Base-by-base conservation (phyloP, 768 basidiomycete genomes). In the Dioszegia aurantiaca region DNA sequence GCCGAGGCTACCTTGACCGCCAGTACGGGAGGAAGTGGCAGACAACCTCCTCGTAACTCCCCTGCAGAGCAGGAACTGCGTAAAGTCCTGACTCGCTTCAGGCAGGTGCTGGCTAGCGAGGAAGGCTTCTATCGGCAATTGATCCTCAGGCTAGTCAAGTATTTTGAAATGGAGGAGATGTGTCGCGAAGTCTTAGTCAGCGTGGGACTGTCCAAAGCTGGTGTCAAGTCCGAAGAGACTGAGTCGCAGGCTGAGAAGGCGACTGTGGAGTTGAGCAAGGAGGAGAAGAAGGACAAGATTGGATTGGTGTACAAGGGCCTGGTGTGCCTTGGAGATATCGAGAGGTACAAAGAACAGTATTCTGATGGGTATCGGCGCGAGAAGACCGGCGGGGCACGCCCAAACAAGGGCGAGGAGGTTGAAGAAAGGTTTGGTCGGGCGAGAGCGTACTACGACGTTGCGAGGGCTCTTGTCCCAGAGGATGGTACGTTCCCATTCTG, bases 301-400 rank as follows among this genome's bases (percentile, higher is more conserved):
- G 83, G 84, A 10, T 85, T 89, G 42, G 78, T 92, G 41, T 87
- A 86, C 79, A 95, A 94, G 78, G 86, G 87, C 8, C 79, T 99
- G 54, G 85, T 97, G 19, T 94, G 88, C 74, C 82, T 93, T 9
- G 95, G 95, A 11, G 95, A 99, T 70, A 86, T 99, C 46, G 89
- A 91, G 59, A 83, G 95, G 40, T 99, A 99, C 77, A 82, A 87
- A 57, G 93, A 98, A 68, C 84, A 87, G 40, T 95, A 94, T 68
- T 82, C 86, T 23, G 58, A 69, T 12, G 43, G 56, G 19, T 14
- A 55, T 14, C 26, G 63, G 54, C 30, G 41, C 33, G 23, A 57
- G 42, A 39, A 58, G 53, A 26, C 60, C 14, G 59, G 59, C 26
- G 47, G 43, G 33, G 17, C 31, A 47, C 8, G 43, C 40, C 56